Evolutionary conservation across 768 basidiomycete species (phyloP).

Genomic region (Suillus weaverae): DNA sequence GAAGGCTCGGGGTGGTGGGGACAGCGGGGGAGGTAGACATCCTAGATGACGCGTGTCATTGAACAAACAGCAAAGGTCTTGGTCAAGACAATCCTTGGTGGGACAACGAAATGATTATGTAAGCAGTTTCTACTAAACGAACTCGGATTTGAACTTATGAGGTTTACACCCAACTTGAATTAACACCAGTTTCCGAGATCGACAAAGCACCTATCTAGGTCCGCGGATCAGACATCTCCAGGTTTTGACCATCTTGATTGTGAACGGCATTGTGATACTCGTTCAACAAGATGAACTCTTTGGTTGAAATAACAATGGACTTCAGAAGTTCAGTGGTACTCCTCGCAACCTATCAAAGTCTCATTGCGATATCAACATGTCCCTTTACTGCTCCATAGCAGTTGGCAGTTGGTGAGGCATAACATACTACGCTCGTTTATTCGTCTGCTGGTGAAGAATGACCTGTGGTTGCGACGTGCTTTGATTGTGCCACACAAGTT

Average conservation of each 20-base stretch:
- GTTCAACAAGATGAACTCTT: background rate
- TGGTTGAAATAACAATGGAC: background rate
- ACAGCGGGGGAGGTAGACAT: conserved; percentile 31
- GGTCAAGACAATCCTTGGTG: too few species aligned
- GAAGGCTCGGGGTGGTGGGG: conserved; percentile 31
- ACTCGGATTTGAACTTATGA: too few species aligned
- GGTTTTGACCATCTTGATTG: too few species aligned
- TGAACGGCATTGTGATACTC: background rate
- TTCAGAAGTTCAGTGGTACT: background rate
- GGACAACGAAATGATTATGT: too few species aligned
- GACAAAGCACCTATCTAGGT: too few species aligned
- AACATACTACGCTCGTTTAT: background rate
- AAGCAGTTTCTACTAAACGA: too few species aligned
- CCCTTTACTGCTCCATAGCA: background rate
- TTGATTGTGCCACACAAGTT: background rate
- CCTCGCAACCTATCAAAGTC: background rate
- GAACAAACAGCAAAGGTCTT: too few species aligned
- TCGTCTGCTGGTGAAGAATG: background rate
- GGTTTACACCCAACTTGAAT: too few species aligned
- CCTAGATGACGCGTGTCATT: background rate
- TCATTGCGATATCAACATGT: background rate
- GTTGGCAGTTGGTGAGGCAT: background rate
- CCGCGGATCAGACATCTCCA: too few species aligned
- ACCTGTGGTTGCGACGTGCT: background rate
- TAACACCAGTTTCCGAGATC: too few species aligned